Evolutionary conservation across 2,329 filamentous ascomycete species (phyloP).

Genomic region (Hypoxylon sp.): DNA sequence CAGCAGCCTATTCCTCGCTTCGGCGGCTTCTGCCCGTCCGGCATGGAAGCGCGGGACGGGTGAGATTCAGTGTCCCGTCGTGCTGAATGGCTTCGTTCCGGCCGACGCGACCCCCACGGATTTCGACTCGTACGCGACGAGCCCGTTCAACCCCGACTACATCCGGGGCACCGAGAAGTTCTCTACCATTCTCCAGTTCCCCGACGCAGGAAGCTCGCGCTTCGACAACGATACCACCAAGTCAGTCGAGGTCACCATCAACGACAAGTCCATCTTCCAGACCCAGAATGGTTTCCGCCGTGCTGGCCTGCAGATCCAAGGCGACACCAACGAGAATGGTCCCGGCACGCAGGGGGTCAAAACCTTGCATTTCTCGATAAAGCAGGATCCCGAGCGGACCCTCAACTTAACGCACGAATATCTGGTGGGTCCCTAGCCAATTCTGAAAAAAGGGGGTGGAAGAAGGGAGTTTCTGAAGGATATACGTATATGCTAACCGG

Average conservation of each 20-base stretch:
- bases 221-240: slow-evolving; percentile 56
- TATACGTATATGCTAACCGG: slow-evolving; percentile 6
- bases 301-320: slow-evolving; percentile 57
- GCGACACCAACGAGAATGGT: slow-evolving; percentile 55
- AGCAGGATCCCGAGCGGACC: slow-evolving; percentile 47
- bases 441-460: background rate
- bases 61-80: slow-evolving; percentile 45
- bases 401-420: slow-evolving; percentile 52
- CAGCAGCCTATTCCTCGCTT: slow-evolving; percentile 40
- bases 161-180: slow-evolving; percentile 47
- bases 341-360: slow-evolving; percentile 50
- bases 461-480: background rate
- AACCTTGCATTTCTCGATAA: slow-evolving; percentile 50
- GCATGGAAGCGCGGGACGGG: slow-evolving; percentile 42
- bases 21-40: slow-evolving; percentile 34
- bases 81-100: slow-evolving; percentile 47
- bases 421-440: slow-evolving; percentile 37
- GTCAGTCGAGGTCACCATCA: slow-evolving; percentile 59
- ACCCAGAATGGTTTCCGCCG: slow-evolving; percentile 60
- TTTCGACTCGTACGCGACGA: slow-evolving; percentile 50
- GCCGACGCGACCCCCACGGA: slow-evolving; percentile 43
- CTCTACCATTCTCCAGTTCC: slow-evolving; percentile 47
- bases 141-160: slow-evolving; percentile 50
- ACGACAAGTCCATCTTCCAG: slow-evolving; percentile 60
- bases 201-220: slow-evolving; percentile 48